Evolutionary conservation across 2,329 filamentous ascomycete genomes (phyloP), one percentile per base, ranked within the genome.

Genomic region (Tothia fuscella): DNA sequence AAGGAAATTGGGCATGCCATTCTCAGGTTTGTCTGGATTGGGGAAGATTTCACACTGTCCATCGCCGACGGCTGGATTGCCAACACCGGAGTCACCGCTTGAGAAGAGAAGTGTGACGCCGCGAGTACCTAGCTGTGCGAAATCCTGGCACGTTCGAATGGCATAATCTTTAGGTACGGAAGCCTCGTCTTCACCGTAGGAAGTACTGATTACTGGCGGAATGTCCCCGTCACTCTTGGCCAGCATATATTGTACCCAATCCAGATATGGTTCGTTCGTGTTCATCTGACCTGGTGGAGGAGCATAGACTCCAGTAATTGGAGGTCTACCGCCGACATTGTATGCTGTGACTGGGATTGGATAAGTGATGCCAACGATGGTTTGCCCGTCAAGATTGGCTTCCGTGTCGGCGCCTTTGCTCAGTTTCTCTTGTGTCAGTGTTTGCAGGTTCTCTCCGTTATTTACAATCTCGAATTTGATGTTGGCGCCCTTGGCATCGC

Each of bases 211-310:
- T 1, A 59, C 57, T 13, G 55, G 50, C 2, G 60, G 60, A 17
- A 63, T 54, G 14, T 26, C 22, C 9, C 45, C 48, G 31, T 63
- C 57, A 25, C 22, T n/a, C 4, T 50, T 48, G 13, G 50, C 51
- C 33, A 56, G 43, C 14, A 63, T 50, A 39, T 56, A 59, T 19
- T 53, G 59, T 34, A 62, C 61, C 48, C 57, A 57, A 12, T 61
- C 58, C n/a, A 63, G 49, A 33, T 62, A 63, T 2, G 68, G 68
- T 56, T 71, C 68, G 41, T 70, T 71, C 40, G 54, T 50, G 47
- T 68, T 65, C 14, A 28, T 12, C 9, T 21, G 21, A 12, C 17
- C 22, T 14, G 9, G 4, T 3, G 19, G 6, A 20, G 34, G 35
- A 7, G 20, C 22, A 16, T 28, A 40, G 24, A 22, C 28, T 0